Base-by-base conservation (phyloP, 225 moss, liverwort and hornwort genomes). In the Lunularia cruciata region DNA sequence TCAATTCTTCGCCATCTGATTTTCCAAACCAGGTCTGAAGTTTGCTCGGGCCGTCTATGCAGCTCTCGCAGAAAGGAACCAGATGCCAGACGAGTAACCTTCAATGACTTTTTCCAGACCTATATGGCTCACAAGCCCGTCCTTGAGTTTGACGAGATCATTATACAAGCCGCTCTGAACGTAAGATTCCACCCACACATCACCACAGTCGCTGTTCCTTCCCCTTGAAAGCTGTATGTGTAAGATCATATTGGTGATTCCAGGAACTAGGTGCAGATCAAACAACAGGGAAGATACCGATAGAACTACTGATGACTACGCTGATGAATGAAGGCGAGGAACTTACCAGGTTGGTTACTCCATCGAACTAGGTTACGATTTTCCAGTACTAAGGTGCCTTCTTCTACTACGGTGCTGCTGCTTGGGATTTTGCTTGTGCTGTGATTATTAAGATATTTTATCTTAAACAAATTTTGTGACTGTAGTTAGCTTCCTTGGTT, bases 241-340 rank as follows among this genome's bases (percentile, higher is more conserved):
- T 1, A 43, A 1, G 43, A 2, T 10, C 43, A 1, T 43, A 11
- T 1, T 43, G 43, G 16, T 51, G 49, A 57, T 1, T 67, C 69
- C 75, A 83, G 82, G 82, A 78, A 35, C 42, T 83, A 54, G 82
- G 82, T 57, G 82, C 82, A 18, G 82, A 83, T 72, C 78, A 67
- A 59, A 28, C 14, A 9, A 72, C 82, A 26, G 72, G 75, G 31
- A 75, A 68, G 63, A 23, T 78, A 28, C 72, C 75, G 1, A 13
- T 69, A 28, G 56, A 72, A 38, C 9, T 16, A 4, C 53, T 83
- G 22, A 25, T 83, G 18, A 75, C 66, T 60, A 53, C 59, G 35
- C 75, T 83, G 2, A 55, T 68, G 0, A 62, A 62, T 20, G 82
- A 82, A 75, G 82, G 82, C n/a, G 82, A 82, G 60, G 39, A 69